phyloP scores from a whole-genome alignment of 2,329 filamentous ascomycete species.

The Lachnellula suecica region DNA sequence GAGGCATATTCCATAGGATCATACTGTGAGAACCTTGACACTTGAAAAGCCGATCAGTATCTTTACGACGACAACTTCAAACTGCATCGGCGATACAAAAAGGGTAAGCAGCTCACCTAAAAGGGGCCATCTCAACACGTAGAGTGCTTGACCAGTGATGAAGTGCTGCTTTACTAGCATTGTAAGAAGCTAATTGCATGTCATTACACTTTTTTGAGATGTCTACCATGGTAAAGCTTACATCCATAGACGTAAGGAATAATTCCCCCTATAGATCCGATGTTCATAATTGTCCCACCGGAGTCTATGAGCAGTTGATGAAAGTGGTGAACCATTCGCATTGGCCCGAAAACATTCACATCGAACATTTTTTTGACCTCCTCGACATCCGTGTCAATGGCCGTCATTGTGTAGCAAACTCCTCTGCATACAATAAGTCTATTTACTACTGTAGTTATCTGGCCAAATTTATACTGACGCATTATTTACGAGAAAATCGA shows the following conservation, averaged over 20 bases:
- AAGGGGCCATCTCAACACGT: conserved; percentile 18
- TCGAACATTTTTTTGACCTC: conserved; percentile 29
- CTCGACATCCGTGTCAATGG: conserved; percentile 30
- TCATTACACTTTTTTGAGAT: neutral
- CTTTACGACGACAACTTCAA: neutral
- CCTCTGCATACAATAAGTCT: conserved; percentile 12
- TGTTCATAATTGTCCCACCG: conserved; percentile 30
- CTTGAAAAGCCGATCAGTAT: neutral
- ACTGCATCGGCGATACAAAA: no score
- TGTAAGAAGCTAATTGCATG: conserved; percentile 32
- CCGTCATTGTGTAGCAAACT: conserved; percentile 30
- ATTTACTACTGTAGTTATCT: neutral
- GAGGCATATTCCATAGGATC: neutral
- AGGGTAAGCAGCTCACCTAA: conserved; percentile 7
- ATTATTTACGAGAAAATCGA: conserved; percentile 46
- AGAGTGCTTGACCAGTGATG: conserved; percentile 25
- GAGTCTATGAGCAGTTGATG: conserved; percentile 23
- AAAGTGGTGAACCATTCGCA: conserved; percentile 30
- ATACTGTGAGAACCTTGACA: neutral
- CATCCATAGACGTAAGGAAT: conserved; percentile 35
- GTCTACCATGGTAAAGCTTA: neutral
- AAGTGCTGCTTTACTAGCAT: conserved; percentile 43
- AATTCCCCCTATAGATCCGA: conserved; percentile 16
- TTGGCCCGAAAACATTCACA: conserved; percentile 31
- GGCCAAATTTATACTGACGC: conserved; percentile 25